phyloP scores from a whole-genome alignment of 768 basidiomycete species.

The Suillus placidus region DNA sequence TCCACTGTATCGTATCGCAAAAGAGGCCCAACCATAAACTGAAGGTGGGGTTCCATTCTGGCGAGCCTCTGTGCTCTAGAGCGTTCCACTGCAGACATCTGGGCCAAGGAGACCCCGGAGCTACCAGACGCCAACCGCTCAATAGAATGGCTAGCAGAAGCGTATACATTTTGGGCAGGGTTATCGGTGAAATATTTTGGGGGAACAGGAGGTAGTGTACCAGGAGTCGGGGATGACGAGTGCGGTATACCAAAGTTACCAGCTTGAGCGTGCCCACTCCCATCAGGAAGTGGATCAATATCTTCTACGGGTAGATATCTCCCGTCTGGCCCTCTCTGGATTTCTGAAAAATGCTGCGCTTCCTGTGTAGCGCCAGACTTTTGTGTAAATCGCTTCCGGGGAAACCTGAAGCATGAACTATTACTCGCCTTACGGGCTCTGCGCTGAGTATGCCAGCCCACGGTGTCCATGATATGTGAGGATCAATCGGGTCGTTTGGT shows the following conservation, averaged over 20 bases:
- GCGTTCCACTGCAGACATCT: slow-evolving; percentile 64
- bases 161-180: slow-evolving; percentile 18
- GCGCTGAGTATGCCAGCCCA: slow-evolving; percentile 75
- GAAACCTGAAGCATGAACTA: neutral
- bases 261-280: slow-evolving; percentile 41
- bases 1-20: slow-evolving; percentile 90
- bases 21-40: slow-evolving; percentile 91
- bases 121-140: slow-evolving; percentile 25
- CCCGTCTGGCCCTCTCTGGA: slow-evolving; percentile 51
- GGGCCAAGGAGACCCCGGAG: slow-evolving; percentile 40
- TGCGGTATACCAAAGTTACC: slow-evolving; percentile 53
- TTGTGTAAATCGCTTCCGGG: neutral
- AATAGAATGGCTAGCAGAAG: slow-evolving; percentile 4
- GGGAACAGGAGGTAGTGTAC: slow-evolving; percentile 48
- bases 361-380: slow-evolving; percentile 27
- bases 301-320: slow-evolving; percentile 57
- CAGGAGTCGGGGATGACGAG: slow-evolving; percentile 37
- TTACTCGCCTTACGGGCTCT: slow-evolving; percentile 56
- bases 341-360: slow-evolving; percentile 28
- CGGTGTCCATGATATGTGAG: slow-evolving; percentile 60
- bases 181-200: slow-evolving; percentile 41
- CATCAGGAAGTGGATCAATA: slow-evolving; percentile 61
- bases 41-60: slow-evolving; percentile 80
- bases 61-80: slow-evolving; percentile 59
- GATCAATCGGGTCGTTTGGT: neutral